These are phyloP conservation scores for Crithidia brevicula DNA, from an alignment of 208 protist species.

Conservation along the genomic window DNA sequence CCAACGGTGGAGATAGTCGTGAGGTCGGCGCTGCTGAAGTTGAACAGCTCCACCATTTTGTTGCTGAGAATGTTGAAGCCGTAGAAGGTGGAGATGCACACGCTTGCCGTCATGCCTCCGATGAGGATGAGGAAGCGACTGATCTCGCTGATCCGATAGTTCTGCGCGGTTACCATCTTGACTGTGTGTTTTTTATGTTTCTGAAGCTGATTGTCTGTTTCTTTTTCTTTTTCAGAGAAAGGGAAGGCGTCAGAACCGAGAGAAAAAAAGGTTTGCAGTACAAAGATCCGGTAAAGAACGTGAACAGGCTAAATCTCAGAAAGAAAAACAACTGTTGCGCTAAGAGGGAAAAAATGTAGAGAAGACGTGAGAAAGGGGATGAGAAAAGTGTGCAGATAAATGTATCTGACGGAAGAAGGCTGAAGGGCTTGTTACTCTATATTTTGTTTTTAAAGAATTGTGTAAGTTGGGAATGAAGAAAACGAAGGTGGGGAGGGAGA, in stretches of 20 bases:
- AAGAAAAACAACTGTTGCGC: too few relatives aligned
- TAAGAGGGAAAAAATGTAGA: too few relatives aligned
- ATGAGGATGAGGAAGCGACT: slow-evolving; percentile 57
- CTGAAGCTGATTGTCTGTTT: neutral
- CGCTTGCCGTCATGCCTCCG: slow-evolving; percentile 40
- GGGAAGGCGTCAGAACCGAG: neutral
- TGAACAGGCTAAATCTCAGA: slow-evolving; percentile 15
- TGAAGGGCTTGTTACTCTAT: too few relatives aligned
- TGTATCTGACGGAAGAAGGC: too few relatives aligned
- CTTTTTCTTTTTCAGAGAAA: neutral
- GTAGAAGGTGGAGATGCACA: slow-evolving; percentile 55
- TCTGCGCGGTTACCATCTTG: slow-evolving; percentile 28
- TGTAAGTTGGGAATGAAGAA: too few relatives aligned
- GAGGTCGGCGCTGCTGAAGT: slow-evolving; percentile 38
- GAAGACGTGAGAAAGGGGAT: too few relatives aligned
- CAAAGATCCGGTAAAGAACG: too few relatives aligned
- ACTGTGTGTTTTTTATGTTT: neutral
- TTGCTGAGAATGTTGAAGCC: slow-evolving; percentile 71
- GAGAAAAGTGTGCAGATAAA: too few relatives aligned
- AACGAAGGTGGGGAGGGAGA: too few relatives aligned
- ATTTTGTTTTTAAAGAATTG: too few relatives aligned
- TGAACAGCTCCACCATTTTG: slow-evolving; percentile 47
- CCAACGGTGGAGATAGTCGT: slow-evolving; percentile 67
- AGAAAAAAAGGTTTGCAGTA: too few relatives aligned
- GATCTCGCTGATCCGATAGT: slow-evolving; percentile 56